Evolutionary conservation across 2,329 filamentous ascomycete species (phyloP).

Genomic region (Fusarium xyrophilum): DNA sequence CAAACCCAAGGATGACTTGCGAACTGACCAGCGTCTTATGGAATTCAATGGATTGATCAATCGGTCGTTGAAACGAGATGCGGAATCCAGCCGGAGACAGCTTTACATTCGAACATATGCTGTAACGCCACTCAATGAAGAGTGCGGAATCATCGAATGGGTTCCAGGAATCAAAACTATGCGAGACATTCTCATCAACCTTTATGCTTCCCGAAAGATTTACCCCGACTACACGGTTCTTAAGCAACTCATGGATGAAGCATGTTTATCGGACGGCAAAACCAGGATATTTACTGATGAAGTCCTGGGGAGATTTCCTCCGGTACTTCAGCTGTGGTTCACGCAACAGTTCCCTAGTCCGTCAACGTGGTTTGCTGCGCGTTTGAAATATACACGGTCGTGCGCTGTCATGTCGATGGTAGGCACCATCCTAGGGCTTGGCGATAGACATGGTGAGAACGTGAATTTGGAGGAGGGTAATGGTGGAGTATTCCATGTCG

Average conservation of each 20-base stretch:
- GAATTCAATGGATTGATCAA: constrained; percentile 99
- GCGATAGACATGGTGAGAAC: constrained; percentile 96
- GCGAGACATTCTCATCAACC: constrained; percentile 83
- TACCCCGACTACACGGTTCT: constrained; percentile 73
- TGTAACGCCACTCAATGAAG: constrained; percentile 95
- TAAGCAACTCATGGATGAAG: constrained; percentile 68
- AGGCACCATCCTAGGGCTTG: constrained; percentile 89
- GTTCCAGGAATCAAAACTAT: constrained; percentile 94
- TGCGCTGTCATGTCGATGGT: constrained; percentile 99
- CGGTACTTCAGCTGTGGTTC: constrained; percentile 93
- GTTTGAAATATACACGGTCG: constrained; percentile 88
- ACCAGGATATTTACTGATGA: constrained; percentile 73
- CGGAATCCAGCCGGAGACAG: constrained; percentile 86
- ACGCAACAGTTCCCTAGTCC: constrained; percentile 93
- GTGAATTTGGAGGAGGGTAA: constrained; percentile 93
- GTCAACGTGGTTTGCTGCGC: constrained; percentile 87
- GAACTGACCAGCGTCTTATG: constrained; percentile 98
- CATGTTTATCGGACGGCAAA: constrained; percentile 63
- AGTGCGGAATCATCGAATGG: constrained; percentile 98
- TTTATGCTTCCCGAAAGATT: constrained; percentile 79
- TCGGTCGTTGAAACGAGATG: constrained; percentile 86
- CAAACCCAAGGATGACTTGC: constrained; percentile 97
- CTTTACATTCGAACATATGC: constrained; percentile 97
- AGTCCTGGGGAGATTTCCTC: constrained; percentile 72
- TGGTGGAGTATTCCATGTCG: constrained; percentile 94